A percentile compares a stretch with the other conserved stretches of the same genome.
Evolutionary conservation across 2,329 filamentous ascomycete genomes (phyloP).

Genomic region (Alternaria ethzedia): DNA sequence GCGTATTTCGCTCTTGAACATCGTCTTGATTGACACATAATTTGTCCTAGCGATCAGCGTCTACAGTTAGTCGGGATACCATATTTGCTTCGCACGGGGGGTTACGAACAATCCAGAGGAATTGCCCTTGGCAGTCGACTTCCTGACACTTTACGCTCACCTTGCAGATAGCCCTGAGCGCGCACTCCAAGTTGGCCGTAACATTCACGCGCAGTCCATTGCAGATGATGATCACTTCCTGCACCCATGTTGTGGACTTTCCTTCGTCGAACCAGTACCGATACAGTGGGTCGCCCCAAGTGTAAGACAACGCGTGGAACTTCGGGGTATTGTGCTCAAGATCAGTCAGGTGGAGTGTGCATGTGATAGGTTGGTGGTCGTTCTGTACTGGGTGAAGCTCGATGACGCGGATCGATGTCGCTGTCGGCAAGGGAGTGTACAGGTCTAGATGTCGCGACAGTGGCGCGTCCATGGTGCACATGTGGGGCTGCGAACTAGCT

Average conservation of each 20-base stretch:
- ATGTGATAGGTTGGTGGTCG: not conserved
- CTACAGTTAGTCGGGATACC: not conserved
- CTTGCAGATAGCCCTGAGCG: not conserved
- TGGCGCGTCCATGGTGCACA: not conserved
- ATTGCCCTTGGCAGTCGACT: not conserved
- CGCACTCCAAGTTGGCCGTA: not conserved
- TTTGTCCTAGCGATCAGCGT: slow-evolving; percentile 4
- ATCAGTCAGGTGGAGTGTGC: not conserved
- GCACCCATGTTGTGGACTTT: not conserved
- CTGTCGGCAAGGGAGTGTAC: not conserved
- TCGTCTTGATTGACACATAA: slow-evolving; percentile 20
- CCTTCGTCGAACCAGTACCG: not conserved
- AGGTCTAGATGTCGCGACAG: not conserved
- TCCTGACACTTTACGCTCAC: too few relatives aligned
- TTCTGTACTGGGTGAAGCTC: not conserved
- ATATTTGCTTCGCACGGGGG: not conserved
- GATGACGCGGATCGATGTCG: slow-evolving; percentile 3
- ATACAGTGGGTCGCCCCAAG: slow-evolving; percentile 8
- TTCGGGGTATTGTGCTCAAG: not conserved
- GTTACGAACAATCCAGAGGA: not conserved
- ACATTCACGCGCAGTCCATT: not conserved
- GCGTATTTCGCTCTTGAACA: slow-evolving; percentile 9
- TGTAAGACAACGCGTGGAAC: slow-evolving; percentile 12
- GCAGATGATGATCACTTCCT: not conserved
- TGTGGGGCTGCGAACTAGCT: not conserved